Base-by-base conservation (phyloP, 1,139 yeast species). In the Taiozyma sp. region DNA sequence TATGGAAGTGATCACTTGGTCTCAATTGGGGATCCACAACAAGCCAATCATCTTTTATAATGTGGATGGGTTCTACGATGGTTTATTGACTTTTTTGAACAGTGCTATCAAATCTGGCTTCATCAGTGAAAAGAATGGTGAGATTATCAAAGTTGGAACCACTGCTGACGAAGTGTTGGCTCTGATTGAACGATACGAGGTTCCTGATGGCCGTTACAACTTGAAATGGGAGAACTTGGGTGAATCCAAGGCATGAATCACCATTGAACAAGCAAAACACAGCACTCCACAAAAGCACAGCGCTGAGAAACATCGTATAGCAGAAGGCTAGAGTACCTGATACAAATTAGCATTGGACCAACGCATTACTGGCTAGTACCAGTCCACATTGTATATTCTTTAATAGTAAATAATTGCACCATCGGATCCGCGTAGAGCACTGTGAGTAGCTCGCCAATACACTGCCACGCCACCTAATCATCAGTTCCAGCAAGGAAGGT, bases 1-100 rank as follows among this genome's bases (percentile, higher is more conserved):
- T 56, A 83, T 89, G 83, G 96, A 89, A 71, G 85, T 88, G 50
- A 85, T 87, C 49, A 89, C 97, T 6, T 89, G 97, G 93, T 83
- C 83, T 54, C 97, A 89, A 71, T 75, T 89, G 61, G 93, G 90
- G 43, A 89, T 89, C 58, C 97, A 89, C 68, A 72, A 75, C 57
- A 85, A 85, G 67, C 96, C 96, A 19, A 80, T 89, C 60, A 84
- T 89, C 21, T 66, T 89, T 46, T 82, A 83, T 68, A 89, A 89
- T 68, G 76, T 85, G 51, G 77, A 85, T 65, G 96, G 96, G 1
- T 89, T 87, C 67, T 89, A 79, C 65, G 90, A 88, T 66, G 80
- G 79, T 44, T 76, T 89, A 54, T 69, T 88, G 58, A 72, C 68
- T 49, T 88, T 85, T 59, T 69, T 87, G 50, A 66, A 73, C 24